phyloP scores from a whole-genome alignment of 1,284 basidiomycete species.

The Sanghuangporus weigelae region DNA sequence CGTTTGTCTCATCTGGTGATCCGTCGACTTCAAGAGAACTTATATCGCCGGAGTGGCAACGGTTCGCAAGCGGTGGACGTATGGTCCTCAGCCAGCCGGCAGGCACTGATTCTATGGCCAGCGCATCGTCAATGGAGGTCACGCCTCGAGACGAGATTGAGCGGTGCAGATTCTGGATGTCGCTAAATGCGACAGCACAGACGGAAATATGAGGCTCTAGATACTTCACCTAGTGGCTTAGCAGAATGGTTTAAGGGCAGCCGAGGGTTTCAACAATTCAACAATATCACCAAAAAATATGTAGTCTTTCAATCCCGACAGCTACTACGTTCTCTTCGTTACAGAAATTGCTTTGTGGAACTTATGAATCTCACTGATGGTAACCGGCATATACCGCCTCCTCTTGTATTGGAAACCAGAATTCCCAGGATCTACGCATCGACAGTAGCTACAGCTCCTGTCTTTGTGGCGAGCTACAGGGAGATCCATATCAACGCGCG shows the following conservation, averaged over 20 bases:
- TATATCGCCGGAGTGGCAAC: conserved; percentile 31
- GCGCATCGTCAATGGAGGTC: conserved; percentile 28
- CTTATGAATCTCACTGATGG: background rate
- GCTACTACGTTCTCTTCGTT: no score
- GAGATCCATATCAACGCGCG: background rate
- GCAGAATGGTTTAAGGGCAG: no score
- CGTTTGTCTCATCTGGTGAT: conserved; percentile 33
- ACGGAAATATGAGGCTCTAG: conserved; percentile 20
- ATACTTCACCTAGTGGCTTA: background rate
- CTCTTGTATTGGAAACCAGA: background rate
- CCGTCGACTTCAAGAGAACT: conserved; percentile 29
- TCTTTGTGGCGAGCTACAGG: background rate
- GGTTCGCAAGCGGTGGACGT: conserved; percentile 19
- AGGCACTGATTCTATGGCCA: conserved; percentile 1
- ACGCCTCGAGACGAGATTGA: conserved; percentile 29
- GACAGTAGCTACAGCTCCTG: background rate
- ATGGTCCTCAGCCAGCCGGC: conserved; percentile 24
- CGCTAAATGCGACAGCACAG: conserved; percentile 28
- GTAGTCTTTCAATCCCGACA: no score
- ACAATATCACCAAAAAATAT: no score
- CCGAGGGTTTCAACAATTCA: no score
- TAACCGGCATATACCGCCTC: background rate
- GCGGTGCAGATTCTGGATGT: conserved; percentile 40
- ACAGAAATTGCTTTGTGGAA: no score
- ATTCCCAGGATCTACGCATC: background rate